Evolutionary conservation across 1,284 basidiomycete species (phyloP), one percentile per base, ranked within the genome.

Genomic region (Polyporus tsugae): DNA sequence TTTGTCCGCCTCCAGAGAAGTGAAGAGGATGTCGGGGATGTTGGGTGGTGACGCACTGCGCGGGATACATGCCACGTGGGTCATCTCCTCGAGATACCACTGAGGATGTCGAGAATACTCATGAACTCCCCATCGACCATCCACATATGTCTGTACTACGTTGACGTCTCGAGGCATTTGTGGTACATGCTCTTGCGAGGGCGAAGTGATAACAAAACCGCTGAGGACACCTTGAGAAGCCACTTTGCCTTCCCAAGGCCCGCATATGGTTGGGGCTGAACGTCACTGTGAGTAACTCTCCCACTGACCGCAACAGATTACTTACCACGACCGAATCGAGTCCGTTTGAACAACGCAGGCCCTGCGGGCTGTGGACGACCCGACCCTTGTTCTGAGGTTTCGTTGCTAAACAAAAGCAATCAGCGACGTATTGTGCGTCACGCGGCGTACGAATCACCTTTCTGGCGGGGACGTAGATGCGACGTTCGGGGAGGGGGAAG

Each of bases 121-220:
- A 15, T 60, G n/a, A 11, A 39, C 10, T 1, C 58, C 2, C 77
- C 78, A 2, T 61, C 72, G 52, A 73, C 74, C 1, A 57, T 57
- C 11, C 36, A 66, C 0, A 52, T 75, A 0, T 13, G 74, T 10
- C 81, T 46, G 6, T 25, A 62, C 36, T 1, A 46, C 80, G 15
- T 60, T 13, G 29, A 57, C 55, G 15, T 57, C 55, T 19, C 15
- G 36, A 3, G 46, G 46, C 22, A 49, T 49, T 2, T 13, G 10
- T 4, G 46, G 46, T 4, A 49, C 46, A 2, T 36, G 19, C 10
- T 35, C 29, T 7, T 36, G 33, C 3, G 17, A 19, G 6, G 53
- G 53, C 13, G 29, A 33, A 0, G 53, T 55, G 11, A 55, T 19
- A 1, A 55, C 53, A 4, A 55, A 55, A 6, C 53, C 53, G 17